Evolutionary conservation across 169 alveolate species (phyloP).

Genomic region (Plasmodium gonderi): DNA sequence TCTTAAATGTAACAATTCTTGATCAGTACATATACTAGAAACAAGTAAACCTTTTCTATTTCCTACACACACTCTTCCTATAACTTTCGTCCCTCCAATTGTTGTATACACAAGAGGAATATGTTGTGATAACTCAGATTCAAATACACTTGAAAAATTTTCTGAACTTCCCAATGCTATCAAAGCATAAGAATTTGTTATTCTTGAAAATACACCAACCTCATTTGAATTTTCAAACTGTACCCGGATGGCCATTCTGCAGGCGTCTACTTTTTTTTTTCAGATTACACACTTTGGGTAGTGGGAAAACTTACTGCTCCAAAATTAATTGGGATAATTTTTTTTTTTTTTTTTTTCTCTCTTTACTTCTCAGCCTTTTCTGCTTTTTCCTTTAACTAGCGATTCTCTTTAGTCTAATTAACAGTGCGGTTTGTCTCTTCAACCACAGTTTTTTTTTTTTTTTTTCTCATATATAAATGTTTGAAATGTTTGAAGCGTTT

Average conservation of each 20-base stretch:
- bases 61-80: conserved; percentile 97
- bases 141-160: conserved; percentile 96
- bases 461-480: no score
- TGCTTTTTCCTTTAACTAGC: no score
- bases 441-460: no score
- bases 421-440: no score
- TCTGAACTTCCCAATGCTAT: conserved; percentile 97
- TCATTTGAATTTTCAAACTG: conserved; percentile 97
- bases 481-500: no score
- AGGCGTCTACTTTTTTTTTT: no score
- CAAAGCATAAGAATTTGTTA: conserved; percentile 96
- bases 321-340: no score
- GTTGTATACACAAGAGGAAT: conserved; percentile 97
- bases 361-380: no score
- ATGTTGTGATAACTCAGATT: conserved; percentile 94
- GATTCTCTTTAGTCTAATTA: no score
- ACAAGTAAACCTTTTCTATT: conserved; percentile 97
- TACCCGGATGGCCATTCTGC: conserved; percentile 79
- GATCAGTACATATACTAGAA: conserved; percentile 97
- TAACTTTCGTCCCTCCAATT: conserved; percentile 97
- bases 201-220: conserved; percentile 97
- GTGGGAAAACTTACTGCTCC: no score
- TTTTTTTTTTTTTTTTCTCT: no score
- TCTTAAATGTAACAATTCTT: conserved; percentile 96
- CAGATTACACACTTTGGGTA: no score